Evolutionary conservation across 805 yeast genomes (phyloP).

Genomic region (Vanderwaltozyma tropicalis): DNA sequence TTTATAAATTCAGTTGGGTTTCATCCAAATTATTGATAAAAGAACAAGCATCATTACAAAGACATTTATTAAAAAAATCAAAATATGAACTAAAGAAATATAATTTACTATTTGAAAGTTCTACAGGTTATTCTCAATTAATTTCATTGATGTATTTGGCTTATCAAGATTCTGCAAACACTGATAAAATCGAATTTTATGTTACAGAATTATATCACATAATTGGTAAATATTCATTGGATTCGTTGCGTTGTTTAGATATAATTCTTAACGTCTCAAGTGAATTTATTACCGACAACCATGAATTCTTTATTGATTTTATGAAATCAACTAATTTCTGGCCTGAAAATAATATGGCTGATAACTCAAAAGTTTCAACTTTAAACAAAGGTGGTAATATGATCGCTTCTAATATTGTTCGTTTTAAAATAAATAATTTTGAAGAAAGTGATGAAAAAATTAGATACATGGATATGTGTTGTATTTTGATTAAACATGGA

Average conservation of each 20-base stretch:
- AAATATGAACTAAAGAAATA: constrained; percentile 41
- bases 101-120: constrained; percentile 61
- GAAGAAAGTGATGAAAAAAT: constrained; percentile 1
- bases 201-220: constrained; percentile 41
- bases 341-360: constrained; percentile 36
- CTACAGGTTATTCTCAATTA: constrained; percentile 67
- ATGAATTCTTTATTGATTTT: constrained; percentile 39
- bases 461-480: constrained; percentile 35
- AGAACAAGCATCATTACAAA: constrained; percentile 14
- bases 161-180: constrained; percentile 32
- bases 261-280: constrained; percentile 45
- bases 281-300: constrained; percentile 34
- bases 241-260: constrained; percentile 61
- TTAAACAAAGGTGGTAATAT: constrained; percentile 44
- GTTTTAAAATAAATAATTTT: constrained; percentile 29
- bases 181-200: constrained; percentile 34
- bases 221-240: constrained; percentile 68
- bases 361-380: constrained; percentile 24
- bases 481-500: constrained; percentile 55
- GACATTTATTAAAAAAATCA: constrained; percentile 20
- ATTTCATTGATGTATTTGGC: constrained; percentile 39
- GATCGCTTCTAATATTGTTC: constrained; percentile 45
- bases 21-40: constrained; percentile 22
- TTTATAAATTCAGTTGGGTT: constrained; percentile 24
- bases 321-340: constrained; percentile 55